phyloP scores from a whole-genome alignment of 2,329 filamentous ascomycete genomes.

The Penicillium sp. region DNA sequence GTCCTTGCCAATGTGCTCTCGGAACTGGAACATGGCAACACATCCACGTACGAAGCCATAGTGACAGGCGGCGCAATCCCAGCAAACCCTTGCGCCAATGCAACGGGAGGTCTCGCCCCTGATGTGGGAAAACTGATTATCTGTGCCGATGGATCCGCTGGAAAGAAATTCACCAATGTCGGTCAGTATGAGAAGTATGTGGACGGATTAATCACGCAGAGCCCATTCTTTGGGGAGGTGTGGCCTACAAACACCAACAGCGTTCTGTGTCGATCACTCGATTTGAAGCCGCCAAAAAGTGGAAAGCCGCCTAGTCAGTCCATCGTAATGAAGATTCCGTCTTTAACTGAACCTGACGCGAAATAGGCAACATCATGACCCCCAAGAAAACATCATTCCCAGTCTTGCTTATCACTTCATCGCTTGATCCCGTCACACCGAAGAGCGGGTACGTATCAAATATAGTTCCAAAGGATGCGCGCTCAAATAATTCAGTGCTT shows the following conservation, averaged over 20 bases:
- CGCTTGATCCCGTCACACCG: constrained; percentile 53
- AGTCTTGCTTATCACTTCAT: constrained; percentile 51
- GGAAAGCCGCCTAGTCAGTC: constrained; percentile 3
- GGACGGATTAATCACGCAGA: constrained; percentile 4
- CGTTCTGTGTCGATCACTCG: constrained; percentile 5
- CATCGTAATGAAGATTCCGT: background rate
- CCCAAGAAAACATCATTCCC: constrained; percentile 37
- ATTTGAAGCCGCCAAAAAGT: constrained; percentile 6
- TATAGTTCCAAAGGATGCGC: no score
- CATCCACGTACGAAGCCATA: constrained; percentile 3
- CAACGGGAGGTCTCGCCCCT: background rate
- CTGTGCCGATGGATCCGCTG: background rate
- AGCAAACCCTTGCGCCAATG: background rate
- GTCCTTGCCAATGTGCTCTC: constrained; percentile 8
- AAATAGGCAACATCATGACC: constrained; percentile 12
- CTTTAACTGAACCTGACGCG: constrained; percentile 4
- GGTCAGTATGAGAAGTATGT: constrained; percentile 8
- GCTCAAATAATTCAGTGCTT: background rate
- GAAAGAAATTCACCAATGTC: constrained; percentile 1
- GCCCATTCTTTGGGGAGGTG: constrained; percentile 14
- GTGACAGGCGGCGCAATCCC: background rate
- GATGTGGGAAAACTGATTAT: background rate
- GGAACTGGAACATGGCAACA: constrained; percentile 10
- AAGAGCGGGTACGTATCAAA: constrained; percentile 26
- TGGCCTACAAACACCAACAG: constrained; percentile 11